phyloP scores from a whole-genome alignment of 108 stramenopile species.

The Nannochloropsis oceanica region DNA sequence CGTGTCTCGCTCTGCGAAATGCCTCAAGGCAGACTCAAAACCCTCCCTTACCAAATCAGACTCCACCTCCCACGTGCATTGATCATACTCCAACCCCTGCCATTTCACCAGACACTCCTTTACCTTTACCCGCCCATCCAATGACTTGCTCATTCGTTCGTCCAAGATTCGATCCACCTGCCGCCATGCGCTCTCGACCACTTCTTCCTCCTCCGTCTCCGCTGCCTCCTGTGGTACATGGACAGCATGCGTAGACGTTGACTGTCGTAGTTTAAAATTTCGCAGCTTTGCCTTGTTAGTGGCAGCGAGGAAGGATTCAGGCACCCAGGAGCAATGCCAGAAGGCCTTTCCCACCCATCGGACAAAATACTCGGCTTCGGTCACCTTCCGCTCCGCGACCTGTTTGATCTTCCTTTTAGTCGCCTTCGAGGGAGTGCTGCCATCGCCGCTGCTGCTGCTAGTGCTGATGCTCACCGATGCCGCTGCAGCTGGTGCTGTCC shows the following conservation, averaged over 20 bases:
- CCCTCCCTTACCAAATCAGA: neutral
- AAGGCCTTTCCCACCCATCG: constrained; percentile 19
- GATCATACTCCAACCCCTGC: constrained; percentile 20
- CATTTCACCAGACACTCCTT: constrained; percentile 15
- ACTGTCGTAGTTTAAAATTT: constrained; percentile 5
- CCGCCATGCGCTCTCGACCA: constrained; percentile 3
- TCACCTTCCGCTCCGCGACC: neutral
- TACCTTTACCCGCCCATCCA: constrained; percentile 2
- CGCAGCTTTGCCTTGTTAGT: constrained; percentile 4
- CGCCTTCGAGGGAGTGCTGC: neutral
- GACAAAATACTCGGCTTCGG: constrained; percentile 9
- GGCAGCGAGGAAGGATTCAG: neutral
- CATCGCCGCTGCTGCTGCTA: neutral
- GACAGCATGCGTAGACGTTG: neutral
- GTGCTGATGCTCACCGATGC: too few relatives aligned
- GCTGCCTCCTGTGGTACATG: neutral
- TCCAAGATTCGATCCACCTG: neutral
- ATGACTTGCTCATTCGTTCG: neutral
- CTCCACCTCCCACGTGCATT: constrained; percentile 27
- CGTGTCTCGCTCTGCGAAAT: neutral
- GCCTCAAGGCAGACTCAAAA: neutral
- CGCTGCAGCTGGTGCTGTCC: too few relatives aligned
- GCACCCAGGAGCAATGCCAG: constrained; percentile 14
- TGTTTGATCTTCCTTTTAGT: neutral
- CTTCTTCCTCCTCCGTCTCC: constrained; percentile 1